phyloP scores from a whole-genome alignment of 2,329 filamentous ascomycete species.

The Pestalotiopsis sp. region DNA sequence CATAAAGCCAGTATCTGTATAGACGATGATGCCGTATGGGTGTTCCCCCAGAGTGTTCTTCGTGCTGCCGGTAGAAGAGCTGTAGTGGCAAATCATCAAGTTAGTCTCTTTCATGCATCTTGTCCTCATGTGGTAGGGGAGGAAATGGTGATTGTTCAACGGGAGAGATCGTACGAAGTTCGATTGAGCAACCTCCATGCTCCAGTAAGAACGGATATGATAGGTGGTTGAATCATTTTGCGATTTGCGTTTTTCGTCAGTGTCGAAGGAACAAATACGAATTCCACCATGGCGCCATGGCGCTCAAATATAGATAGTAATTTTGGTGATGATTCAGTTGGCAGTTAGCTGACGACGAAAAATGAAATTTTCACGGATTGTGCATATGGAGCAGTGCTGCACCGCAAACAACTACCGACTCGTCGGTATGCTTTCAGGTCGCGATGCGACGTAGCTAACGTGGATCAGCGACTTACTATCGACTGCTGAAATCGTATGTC shows the following conservation, averaged over 20 bases:
- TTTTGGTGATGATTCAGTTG: too few relatives aligned
- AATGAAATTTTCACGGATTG: too few relatives aligned
- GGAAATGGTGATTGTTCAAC: neutral
- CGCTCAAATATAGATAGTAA: too few relatives aligned
- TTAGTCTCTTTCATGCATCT: neutral
- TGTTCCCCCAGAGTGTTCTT: neutral
- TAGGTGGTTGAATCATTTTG: neutral
- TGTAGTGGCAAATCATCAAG: neutral
- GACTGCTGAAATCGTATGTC: neutral
- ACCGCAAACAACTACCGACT: too few relatives aligned
- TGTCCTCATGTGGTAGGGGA: too few relatives aligned
- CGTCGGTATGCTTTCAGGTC: too few relatives aligned
- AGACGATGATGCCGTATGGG: conserved; percentile 27
- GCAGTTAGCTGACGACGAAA: too few relatives aligned
- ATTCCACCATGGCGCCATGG: too few relatives aligned
- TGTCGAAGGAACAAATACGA: too few relatives aligned
- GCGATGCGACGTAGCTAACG: too few relatives aligned
- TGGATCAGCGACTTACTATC: neutral
- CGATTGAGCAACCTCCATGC: neutral
- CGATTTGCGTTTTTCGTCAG: too few relatives aligned
- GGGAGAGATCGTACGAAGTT: neutral
- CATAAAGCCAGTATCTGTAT: conserved; percentile 29
- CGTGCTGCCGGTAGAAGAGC: neutral
- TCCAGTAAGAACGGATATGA: neutral
- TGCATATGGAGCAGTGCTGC: too few relatives aligned